Evolutionary conservation across 345 rosid species (phyloP), one percentile per base, ranked within the genome.

Genomic region (Eucalyptus tenuipes): DNA sequence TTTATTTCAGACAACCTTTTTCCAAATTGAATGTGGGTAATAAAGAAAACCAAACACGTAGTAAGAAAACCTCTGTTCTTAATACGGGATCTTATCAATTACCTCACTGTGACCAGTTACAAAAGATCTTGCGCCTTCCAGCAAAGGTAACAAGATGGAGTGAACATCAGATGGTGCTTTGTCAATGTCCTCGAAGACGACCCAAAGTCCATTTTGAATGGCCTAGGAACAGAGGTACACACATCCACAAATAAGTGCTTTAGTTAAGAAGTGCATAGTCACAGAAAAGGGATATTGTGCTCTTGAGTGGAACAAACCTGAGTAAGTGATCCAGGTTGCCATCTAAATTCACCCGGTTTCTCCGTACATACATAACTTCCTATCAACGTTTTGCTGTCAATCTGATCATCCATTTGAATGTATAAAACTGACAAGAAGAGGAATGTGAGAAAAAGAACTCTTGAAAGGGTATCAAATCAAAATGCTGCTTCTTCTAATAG

Each of bases 341-440:
- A 97, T 92, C 91, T 95, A 93, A 97, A 96, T 93, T 96, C 98
- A 86, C 99, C 99, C 88, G 99, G 99, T 95, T 95, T 95, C 90
- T 98, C 99, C 85, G 97, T 92, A 92, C 98, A 98, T 85, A 96
- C 99, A 90, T 95, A 98, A 89, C 94, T 95, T 82, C 99, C 99
- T 89, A 97, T 91, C 94, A 98, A 91, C 29, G 98, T 97, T 93
- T 96, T 97, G 33, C 98, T 99, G 89, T 98, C 99, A 91, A 98
- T 93, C 95, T 98, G 99, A 89, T 98, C 99, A 90, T 98, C 99
- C 99, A 97, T 96, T 92, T 96, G 97, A 92, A 98, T 95, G 88
- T 91, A 95, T 45, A 98, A 31, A 42, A 88, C 88, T 90, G 88
- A 47, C 59, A 47, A 31, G 45, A 86, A 85, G 31, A 75, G 47